Base-by-base conservation (phyloP, 148 eudicot genomes). In the Rhododendron ovatum region DNA sequence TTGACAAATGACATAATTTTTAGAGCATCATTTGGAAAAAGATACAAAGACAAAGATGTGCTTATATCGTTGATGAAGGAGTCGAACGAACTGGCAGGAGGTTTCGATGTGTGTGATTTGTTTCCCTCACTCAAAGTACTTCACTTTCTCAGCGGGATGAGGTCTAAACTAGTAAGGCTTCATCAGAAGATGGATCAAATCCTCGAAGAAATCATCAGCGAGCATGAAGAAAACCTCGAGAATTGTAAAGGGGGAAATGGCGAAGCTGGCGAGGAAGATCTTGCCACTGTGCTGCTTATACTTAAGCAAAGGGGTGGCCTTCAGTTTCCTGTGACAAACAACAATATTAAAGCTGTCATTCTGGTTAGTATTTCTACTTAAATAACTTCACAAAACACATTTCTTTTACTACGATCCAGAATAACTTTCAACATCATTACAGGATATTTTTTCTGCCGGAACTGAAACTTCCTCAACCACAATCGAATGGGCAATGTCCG, bases 1-100 rank as follows among this genome's bases (percentile, higher is more conserved):
- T 65, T 88, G 75, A 82, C 84, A 5, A 88, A 84, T 63, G 85
- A 80, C 6, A 77, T 87, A n/a, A 90, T 87, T 61, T 89, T 87
- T 75, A 89, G 91, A 87, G 76, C 83, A 13, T 35, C 84, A n/a
- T 83, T 87, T 33, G 88, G 90, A 59, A 79, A 45, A 63, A 41
- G 57, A 69, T 80, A 65, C 73, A 39, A 39, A 45, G 79, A 80
- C 17, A 71, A 84, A 76, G 87, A 87, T 33, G 81, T 10, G 15
- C 59, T 88, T 11, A 37, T 78, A 65, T 3, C 22, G 0, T 45
- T 57, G 11, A 14, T 85, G 5, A 82, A 65, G 39, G 87, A 85
- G 35, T 11, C 1, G 9, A 13, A 28, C 3, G 13, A 12, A 1
- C 35, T 69, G 37, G 10, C 1, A 28, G 53, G 73, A 33, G 82